phyloP scores from a whole-genome alignment of 2,329 filamentous ascomycete genomes.

The Curvularia verruculosa region DNA sequence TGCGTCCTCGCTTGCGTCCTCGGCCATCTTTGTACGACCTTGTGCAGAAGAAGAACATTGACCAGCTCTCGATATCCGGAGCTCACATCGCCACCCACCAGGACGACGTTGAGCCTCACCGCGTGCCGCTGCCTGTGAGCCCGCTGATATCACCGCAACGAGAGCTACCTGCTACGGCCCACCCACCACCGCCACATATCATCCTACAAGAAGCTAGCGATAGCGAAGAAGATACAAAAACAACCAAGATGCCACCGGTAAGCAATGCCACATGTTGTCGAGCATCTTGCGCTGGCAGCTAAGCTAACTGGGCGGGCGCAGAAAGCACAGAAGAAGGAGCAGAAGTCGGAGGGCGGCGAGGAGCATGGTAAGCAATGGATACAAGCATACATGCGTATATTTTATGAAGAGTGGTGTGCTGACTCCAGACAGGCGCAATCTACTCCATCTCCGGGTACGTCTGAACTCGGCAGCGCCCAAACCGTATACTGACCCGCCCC shows the following conservation, averaged over 20 bases:
- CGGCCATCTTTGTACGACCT: conserved; percentile 69
- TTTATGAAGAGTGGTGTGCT: conserved; percentile 11
- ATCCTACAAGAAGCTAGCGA: conserved; percentile 27
- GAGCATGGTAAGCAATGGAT: conserved; percentile 57
- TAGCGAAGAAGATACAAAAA: conserved; percentile 15
- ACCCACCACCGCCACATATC: conserved; percentile 32
- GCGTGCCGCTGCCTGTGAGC: conserved; percentile 46
- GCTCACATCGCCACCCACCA: conserved; percentile 26
- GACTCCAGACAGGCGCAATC: conserved; percentile 59
- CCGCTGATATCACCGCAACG: conserved; percentile 39
- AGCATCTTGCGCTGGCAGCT: conserved; percentile 26
- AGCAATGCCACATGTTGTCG: conserved; percentile 21
- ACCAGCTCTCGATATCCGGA: conserved; percentile 51
- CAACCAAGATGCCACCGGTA: conserved; percentile 49
- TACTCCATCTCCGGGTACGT: conserved; percentile 72
- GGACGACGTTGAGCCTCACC: conserved; percentile 38
- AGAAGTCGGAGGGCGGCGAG: conserved; percentile 55
- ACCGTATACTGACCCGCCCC: conserved; percentile 34
- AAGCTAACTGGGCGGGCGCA: conserved; percentile 40
- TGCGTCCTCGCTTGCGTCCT: conserved; percentile 63
- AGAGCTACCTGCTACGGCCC: conserved; percentile 29
- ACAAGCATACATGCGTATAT: neutral
- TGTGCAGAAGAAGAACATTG: conserved; percentile 58
- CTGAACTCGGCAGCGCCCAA: conserved; percentile 19
- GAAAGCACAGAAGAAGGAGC: conserved; percentile 47